These are phyloP conservation scores for Yarrowia sp. DNA, from an alignment of 805 yeast species.

Conservation along the genomic window DNA sequence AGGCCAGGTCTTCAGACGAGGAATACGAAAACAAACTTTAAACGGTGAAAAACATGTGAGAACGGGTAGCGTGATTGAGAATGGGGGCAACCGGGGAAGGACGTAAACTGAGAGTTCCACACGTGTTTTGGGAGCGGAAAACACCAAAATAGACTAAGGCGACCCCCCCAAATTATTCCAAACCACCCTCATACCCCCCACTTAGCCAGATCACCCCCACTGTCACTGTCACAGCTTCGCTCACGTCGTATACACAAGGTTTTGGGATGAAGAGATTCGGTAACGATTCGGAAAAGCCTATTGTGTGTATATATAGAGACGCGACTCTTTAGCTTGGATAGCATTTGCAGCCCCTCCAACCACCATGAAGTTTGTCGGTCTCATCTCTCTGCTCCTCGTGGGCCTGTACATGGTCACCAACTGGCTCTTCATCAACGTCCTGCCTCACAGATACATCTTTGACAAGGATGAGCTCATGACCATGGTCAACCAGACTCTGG, in stretches of 20 bases:
- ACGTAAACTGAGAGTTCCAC: too few relatives aligned
- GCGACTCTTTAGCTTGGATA: neutral
- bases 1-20: neutral
- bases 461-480: slow-evolving; percentile 60
- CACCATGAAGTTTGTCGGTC: slow-evolving; percentile 31
- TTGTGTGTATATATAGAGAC: neutral
- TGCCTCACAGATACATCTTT: slow-evolving; percentile 69
- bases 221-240: neutral
- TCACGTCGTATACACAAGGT: slow-evolving; percentile 1
- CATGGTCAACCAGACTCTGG: slow-evolving; percentile 55
- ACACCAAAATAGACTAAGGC: too few relatives aligned
- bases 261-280: neutral
- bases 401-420: slow-evolving; percentile 33
- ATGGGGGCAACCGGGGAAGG: neutral
- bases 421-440: slow-evolving; percentile 39
- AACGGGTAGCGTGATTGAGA: neutral
- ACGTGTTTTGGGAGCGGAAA: too few relatives aligned
- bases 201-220: too few relatives aligned
- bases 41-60: neutral
- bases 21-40: neutral
- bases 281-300: neutral
- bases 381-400: slow-evolving; percentile 29
- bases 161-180: too few relatives aligned
- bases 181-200: too few relatives aligned
- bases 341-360: neutral